Conservation (phyloP, 176 grass and related monocot species). For the Echinochloa phyllopogon region DNA sequence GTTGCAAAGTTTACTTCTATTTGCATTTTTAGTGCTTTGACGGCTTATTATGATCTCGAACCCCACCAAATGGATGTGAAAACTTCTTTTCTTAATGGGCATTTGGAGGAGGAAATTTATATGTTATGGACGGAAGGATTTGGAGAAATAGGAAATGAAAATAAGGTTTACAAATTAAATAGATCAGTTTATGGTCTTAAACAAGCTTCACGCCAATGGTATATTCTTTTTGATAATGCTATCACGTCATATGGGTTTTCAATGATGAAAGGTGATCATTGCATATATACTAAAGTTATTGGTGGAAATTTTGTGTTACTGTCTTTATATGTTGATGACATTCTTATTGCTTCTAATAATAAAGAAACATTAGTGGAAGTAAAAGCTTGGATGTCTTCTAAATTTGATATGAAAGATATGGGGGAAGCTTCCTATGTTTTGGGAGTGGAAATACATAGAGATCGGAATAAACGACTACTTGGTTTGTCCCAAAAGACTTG, state of each 20-base stretch:
- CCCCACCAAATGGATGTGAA: background rate
- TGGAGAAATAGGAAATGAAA: background rate
- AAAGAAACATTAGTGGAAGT: too few relatives aligned
- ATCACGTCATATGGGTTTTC: background rate
- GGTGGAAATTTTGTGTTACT: background rate
- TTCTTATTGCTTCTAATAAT: background rate
- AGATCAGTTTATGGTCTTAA: background rate
- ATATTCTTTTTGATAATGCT: conserved; percentile 2
- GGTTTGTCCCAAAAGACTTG: background rate
- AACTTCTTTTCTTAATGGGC: too few relatives aligned
- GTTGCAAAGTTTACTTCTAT: background rate
- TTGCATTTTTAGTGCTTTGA: background rate
- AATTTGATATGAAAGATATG: too few relatives aligned
- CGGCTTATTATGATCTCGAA: background rate
- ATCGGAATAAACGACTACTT: background rate
- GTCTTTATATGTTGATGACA: background rate
- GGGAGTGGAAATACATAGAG: too few relatives aligned
- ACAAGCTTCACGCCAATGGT: background rate
- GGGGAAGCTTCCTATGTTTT: too few relatives aligned
- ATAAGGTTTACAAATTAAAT: background rate
- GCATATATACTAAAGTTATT: background rate
- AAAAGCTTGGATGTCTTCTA: too few relatives aligned
- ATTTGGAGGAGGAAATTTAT: too few relatives aligned
- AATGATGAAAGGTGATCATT: background rate
- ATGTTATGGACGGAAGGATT: background rate